Percentiles rank a stretch among this genome's conserved stretches.
These are phyloP conservation scores for Calonectria pseudoturangicola DNA, from an alignment of 2,329 filamentous ascomycete species.

Conservation along the genomic window DNA sequence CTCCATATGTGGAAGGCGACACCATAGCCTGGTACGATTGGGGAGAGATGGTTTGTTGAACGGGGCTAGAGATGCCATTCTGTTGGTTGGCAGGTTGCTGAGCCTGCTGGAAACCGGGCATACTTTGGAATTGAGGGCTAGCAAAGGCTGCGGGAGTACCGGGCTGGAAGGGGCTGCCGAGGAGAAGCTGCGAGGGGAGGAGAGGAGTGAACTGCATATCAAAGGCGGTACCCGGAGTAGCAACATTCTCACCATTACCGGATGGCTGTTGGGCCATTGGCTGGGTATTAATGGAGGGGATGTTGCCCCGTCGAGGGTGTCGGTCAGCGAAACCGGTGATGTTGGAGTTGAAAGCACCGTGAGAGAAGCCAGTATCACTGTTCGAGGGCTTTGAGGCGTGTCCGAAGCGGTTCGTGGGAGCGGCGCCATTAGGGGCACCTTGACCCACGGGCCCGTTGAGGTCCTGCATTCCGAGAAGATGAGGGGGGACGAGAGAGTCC, in stretches of 20 bases:
- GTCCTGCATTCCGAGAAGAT: constrained; percentile 94
- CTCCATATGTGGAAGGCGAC: constrained; percentile 88
- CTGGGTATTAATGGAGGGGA: constrained; percentile 94
- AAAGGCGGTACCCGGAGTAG: constrained; percentile 90
- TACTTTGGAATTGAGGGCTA: constrained; percentile 92
- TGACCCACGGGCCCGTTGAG: constrained; percentile 78
- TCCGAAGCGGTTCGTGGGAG: constrained; percentile 79
- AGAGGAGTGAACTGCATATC: constrained; percentile 99
- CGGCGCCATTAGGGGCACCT: constrained; percentile 55
- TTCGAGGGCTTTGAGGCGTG: constrained; percentile 87
- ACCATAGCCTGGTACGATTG: constrained; percentile 90
- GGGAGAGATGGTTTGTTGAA: constrained; percentile 86
- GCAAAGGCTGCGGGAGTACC: constrained; percentile 93
- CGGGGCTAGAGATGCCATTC: constrained; percentile 82
- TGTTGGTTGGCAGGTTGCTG: constrained; percentile 72
- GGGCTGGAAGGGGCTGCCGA: constrained; percentile 97
- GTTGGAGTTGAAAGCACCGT: constrained; percentile 93
- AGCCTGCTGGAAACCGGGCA: constrained; percentile 82
- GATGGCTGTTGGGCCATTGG: constrained; percentile 69
- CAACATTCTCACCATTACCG: constrained; percentile 82
- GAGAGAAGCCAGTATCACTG: constrained; percentile 92
- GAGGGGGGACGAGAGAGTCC: constrained; percentile 91
- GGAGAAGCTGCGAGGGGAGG: constrained; percentile 93
- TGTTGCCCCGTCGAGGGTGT: constrained; percentile 88
- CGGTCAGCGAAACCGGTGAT: constrained; percentile 89